Conservation (phyloP, 2,329 filamentous ascomycete genomes). For the Didymella sp. region DNA sequence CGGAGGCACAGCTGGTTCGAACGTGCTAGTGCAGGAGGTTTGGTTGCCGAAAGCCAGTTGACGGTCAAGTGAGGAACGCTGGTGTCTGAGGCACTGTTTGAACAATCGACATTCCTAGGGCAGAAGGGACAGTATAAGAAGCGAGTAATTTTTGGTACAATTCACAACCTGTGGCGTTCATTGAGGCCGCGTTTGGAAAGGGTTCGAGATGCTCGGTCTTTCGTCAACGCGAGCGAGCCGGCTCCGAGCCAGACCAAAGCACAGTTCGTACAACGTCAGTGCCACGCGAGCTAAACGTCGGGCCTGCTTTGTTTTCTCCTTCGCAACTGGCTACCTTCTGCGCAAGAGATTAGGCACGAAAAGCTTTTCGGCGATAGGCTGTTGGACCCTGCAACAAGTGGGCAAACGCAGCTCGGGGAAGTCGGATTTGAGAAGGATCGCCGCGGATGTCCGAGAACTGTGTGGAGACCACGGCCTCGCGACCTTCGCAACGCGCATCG, state of each 20-base stretch:
- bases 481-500: not conserved
- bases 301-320: not conserved
- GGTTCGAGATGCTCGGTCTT: slow-evolving; percentile 15
- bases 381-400: not conserved
- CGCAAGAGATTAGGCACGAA: not conserved
- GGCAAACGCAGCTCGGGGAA: not conserved
- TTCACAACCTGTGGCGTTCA: not conserved
- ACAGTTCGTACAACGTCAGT: slow-evolving; percentile 9
- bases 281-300: not conserved
- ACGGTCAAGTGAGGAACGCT: not conserved
- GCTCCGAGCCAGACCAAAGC: slow-evolving; percentile 7
- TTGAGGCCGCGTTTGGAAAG: slow-evolving; percentile 6
- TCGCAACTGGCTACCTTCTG: not conserved
- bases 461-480: not conserved
- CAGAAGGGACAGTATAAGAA: slow-evolving; percentile 3
- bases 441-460: slow-evolving; percentile 15
- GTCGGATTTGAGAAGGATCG: slow-evolving; percentile 13
- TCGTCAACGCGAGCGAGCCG: slow-evolving; percentile 8
- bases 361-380: slow-evolving; percentile 8
- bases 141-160: not conserved
- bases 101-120: not conserved
- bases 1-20: not conserved
- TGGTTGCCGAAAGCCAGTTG: not conserved
- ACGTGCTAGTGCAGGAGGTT: not conserved
- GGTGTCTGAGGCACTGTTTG: not conserved